Base-by-base conservation (phyloP, 352 stramenopile genomes). In the Pythium dissimile region DNA sequence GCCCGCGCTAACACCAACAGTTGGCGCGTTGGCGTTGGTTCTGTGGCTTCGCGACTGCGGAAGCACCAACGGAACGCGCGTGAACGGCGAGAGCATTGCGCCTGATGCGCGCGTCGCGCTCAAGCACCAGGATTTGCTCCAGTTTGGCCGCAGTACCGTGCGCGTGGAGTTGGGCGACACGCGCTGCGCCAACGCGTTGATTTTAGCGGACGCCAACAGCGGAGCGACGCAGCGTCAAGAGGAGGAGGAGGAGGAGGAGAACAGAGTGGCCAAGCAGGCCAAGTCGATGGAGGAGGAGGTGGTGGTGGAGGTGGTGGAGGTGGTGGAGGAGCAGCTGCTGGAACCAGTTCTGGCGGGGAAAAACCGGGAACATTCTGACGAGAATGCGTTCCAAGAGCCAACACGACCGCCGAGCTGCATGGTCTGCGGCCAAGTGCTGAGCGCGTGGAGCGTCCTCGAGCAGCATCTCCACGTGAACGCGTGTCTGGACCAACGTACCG, bases 1-100 rank as follows among this genome's bases (percentile, higher is more conserved):
- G 30, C 6, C 6, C 3, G 7, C 8, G 16, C n/a, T n/a, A n/a
- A n/a, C n/a, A n/a, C n/a, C n/a, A n/a, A n/a, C n/a, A n/a, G n/a
- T n/a, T n/a, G 18, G 18, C 31, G 20, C 6, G 23, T 1, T 5
- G n/a, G 8, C 2, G 0, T n/a, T 34, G 21, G 16, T 16, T 9
- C 39, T 69, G 21, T 5, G 21, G 23, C 18, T 69, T 26, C 44
- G 66, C 9, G 78, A 88, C 45, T 24, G 54, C n/a, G 69, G 71
- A 41, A 86, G 75, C 58, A 88, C 78, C 26, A 88, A 88, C 43
- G 78, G 78, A 20, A 75, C 78, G 16, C 75, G 73, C 45, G 32
- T 83, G 31, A 88, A 88, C 47, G 75, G 72, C 16, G 54, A 64
- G 28, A n/a, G 45, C 1, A 38, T 78, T 1, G 48, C 43, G 10